Percentiles rank a stretch among this genome's conserved stretches.
Conservation (phyloP, 75 land plant genomes). For the Cupressus sempervirens region DNA sequence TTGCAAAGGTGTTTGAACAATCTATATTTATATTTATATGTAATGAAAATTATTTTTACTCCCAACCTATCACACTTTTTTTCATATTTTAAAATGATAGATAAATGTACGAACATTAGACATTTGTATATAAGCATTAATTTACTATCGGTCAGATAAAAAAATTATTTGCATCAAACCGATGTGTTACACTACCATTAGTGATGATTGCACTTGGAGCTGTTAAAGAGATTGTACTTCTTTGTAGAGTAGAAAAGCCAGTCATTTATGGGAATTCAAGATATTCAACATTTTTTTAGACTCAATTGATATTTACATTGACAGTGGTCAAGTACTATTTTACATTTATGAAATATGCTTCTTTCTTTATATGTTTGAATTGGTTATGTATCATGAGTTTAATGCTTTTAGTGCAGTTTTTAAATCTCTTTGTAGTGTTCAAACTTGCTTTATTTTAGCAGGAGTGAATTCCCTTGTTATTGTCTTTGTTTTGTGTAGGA, state of each 20-base stretch:
- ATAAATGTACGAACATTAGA: too few species aligned
- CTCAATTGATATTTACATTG: constrained; percentile 29
- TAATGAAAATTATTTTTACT: too few species aligned
- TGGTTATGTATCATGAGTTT: neutral
- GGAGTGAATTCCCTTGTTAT: neutral
- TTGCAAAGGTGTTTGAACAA: too few species aligned
- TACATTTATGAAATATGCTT: neutral
- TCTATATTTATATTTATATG: too few species aligned
- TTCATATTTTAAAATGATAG: too few species aligned
- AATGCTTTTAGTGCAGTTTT: neutral
- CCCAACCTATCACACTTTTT: too few species aligned
- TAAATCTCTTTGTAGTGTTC: neutral
- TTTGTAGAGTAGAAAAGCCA: constrained; percentile 69
- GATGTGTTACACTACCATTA: too few species aligned
- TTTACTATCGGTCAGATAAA: too few species aligned
- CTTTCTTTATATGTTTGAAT: neutral
- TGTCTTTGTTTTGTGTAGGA: neutral
- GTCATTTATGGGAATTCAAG: constrained; percentile 80
- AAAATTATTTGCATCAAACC: too few species aligned
- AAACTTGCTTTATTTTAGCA: neutral
- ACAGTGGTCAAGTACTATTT: neutral
- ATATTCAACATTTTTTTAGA: constrained; percentile 76
- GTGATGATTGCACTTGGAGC: constrained; percentile 71
- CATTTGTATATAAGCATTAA: too few species aligned
- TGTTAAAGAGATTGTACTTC: constrained; percentile 68